phyloP scores from a whole-genome alignment of 768 basidiomycete species.

The Pisolithus orientalis region DNA sequence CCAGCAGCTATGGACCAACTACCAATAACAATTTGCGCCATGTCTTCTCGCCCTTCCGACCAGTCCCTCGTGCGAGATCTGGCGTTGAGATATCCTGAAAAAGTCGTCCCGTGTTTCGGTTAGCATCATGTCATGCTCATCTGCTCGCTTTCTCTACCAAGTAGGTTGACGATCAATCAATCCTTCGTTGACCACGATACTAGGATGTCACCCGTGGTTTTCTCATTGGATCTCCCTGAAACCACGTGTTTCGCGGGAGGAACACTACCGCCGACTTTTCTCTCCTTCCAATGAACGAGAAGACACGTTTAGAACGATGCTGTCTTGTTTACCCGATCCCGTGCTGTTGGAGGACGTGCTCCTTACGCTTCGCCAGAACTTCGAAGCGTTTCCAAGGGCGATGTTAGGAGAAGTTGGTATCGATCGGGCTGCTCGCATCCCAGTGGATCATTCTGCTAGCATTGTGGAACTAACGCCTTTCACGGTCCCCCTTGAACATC shows the following conservation, averaged over 20 bases:
- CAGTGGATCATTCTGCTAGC: constrained; percentile 45
- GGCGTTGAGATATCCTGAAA: constrained; percentile 52
- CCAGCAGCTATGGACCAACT: constrained; percentile 47
- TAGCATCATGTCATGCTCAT: constrained; percentile 22
- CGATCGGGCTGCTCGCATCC: constrained; percentile 74
- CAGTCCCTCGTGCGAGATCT: constrained; percentile 67
- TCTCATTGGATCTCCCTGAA: constrained; percentile 63
- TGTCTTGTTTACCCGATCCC: constrained; percentile 70
- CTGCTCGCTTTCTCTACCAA: constrained; percentile 9
- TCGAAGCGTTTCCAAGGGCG: constrained; percentile 56
- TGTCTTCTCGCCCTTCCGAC: constrained; percentile 64
- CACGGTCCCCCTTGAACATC: constrained; percentile 73
- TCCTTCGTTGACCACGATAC: not conserved
- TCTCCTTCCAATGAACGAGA: constrained; percentile 32
- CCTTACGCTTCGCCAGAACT: constrained; percentile 49
- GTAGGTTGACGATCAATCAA: constrained; percentile 3
- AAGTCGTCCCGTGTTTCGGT: constrained; percentile 89
- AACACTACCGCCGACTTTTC: constrained; percentile 74
- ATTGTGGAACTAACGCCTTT: constrained; percentile 68
- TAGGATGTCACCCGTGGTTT: constrained; percentile 96
- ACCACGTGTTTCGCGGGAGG: constrained; percentile 44
- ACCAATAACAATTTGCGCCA: constrained; percentile 71
- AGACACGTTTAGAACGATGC: constrained; percentile 47
- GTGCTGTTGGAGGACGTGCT: constrained; percentile 54
- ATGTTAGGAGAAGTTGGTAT: constrained; percentile 94